These are phyloP conservation scores for Tolypocladium cylindrosporum DNA, from an alignment of 2,329 filamentous ascomycete species.

Conservation along the genomic window DNA sequence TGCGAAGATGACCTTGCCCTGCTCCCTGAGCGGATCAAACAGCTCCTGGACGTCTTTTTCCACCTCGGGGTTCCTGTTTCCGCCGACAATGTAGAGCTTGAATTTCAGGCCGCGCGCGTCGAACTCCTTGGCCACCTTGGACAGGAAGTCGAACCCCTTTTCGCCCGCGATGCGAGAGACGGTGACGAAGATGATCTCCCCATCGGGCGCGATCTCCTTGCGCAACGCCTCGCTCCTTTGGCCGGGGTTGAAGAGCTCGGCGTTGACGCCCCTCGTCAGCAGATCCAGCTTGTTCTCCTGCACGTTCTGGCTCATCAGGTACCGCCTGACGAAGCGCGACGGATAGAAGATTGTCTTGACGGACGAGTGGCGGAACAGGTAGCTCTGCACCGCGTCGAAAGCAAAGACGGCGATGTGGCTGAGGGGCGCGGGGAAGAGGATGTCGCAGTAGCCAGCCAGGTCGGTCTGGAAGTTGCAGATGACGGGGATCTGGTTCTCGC, in stretches of 20 bases:
- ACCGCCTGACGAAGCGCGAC: slow-evolving; percentile 50
- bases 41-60: slow-evolving; percentile 50
- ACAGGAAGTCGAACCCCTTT: slow-evolving; percentile 61
- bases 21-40: slow-evolving; percentile 38
- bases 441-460: slow-evolving; percentile 57
- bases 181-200: slow-evolving; percentile 55
- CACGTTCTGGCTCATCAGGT: slow-evolving; percentile 48
- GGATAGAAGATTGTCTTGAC: slow-evolving; percentile 62
- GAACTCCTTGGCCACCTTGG: slow-evolving; percentile 43
- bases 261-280: slow-evolving; percentile 56
- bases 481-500: slow-evolving; percentile 44
- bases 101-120: slow-evolving; percentile 45
- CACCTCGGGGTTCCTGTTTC: slow-evolving; percentile 54
- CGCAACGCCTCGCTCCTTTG: slow-evolving; percentile 42
- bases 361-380: slow-evolving; percentile 50
- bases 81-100: slow-evolving; percentile 57
- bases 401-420: slow-evolving; percentile 51
- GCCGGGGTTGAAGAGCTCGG: slow-evolving; percentile 46
- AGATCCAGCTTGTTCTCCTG: slow-evolving; percentile 47
- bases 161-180: slow-evolving; percentile 59
- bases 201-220: slow-evolving; percentile 44
- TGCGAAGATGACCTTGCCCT: slow-evolving; percentile 52
- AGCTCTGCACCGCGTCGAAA: slow-evolving; percentile 54
- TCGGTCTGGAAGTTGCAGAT: slow-evolving; percentile 66
- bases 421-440: slow-evolving; percentile 56